Base-by-base conservation (phyloP, 2,329 filamentous ascomycete genomes). In the Geosmithia putterillii region DNA sequence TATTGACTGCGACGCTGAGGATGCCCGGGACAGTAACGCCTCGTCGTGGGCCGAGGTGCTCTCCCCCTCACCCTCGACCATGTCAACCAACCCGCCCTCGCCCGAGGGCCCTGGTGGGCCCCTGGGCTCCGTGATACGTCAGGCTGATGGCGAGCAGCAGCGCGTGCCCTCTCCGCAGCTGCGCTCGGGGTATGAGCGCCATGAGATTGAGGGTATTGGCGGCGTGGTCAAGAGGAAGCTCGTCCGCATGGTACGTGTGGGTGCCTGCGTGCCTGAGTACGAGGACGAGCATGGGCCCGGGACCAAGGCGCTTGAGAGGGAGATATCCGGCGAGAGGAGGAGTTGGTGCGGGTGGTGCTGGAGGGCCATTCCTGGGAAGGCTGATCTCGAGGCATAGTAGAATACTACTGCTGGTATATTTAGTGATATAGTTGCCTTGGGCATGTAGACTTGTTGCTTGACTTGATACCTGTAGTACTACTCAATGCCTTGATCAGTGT, bases 341-440 rank as follows among this genome's bases (percentile, higher is more conserved):
- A 88, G 84, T 57, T 95, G 87, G 86, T 96, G 89, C 60, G 86
- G 84, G 0, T 95, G 90, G 89, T 96, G 90, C 59, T 78, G 73
- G 59, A 71, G 87, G 47, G 80, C 87, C 3, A 76, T 94, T 42
- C 80, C 80, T 0, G 71, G 79, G 2, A 45, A 35, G 28, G 38
- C 40, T 12, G 42, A 43, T 19, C 20, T 32, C 4, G 28, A 32
- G 28, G 28, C 28, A 32, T 32, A 32, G 28, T 12, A n/a, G n/a
- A n/a, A n/a, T n/a, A n/a, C n/a, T n/a, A n/a, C n/a, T n/a, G n/a
- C n/a, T n/a, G n/a, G n/a, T n/a, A n/a, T n/a, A n/a, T n/a, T n/a
- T n/a, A n/a, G n/a, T n/a, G n/a, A n/a, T n/a, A n/a, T n/a, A n/a
- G n/a, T n/a, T n/a, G n/a, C n/a, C n/a, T n/a, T n/a, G n/a, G n/a